Conservation (phyloP, 371 early-diverging fungal genomes). For the Haplosporangium sp. region DNA sequence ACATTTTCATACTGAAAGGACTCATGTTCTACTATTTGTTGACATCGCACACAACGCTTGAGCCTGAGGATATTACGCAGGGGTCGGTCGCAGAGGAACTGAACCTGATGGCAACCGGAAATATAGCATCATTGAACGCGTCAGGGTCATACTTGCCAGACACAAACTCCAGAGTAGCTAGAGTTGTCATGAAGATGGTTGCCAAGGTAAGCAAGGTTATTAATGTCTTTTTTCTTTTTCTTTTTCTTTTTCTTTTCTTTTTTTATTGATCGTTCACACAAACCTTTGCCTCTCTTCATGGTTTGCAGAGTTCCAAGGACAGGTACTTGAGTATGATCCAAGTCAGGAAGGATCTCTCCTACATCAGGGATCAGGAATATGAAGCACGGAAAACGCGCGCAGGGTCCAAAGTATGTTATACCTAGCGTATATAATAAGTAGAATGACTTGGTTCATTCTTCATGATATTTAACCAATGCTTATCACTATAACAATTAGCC, state of each 20-base stretch:
- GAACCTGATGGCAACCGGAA: constrained; percentile 14
- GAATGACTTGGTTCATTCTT: too few species aligned
- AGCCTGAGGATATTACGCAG: constrained; percentile 25
- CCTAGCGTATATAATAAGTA: too few species aligned
- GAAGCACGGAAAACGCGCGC: constrained; percentile 33
- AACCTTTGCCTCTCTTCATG: neutral
- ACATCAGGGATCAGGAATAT: constrained; percentile 45
- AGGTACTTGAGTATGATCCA: constrained; percentile 46
- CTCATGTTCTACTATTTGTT: constrained; percentile 46
- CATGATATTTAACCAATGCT: too few species aligned
- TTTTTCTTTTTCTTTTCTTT: neutral
- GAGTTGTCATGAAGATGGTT: constrained; percentile 39
- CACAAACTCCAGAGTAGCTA: constrained; percentile 29
- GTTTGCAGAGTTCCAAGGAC: constrained; percentile 33
- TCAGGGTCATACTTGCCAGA: constrained; percentile 13
- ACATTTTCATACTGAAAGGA: constrained; percentile 6
- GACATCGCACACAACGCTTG: constrained; percentile 33
- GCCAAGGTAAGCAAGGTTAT: constrained; percentile 31
- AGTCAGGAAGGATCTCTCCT: constrained; percentile 35
- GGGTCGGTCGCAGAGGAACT: constrained; percentile 23
- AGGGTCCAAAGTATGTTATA: constrained; percentile 18
- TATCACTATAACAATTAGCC: too few species aligned
- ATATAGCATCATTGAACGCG: neutral
- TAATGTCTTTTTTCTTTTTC: neutral
- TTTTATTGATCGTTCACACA: neutral